These are phyloP conservation scores for Aurantiochytrium sp. DNA, from an alignment of 108 stramenopile species.

Conservation along the genomic window DNA sequence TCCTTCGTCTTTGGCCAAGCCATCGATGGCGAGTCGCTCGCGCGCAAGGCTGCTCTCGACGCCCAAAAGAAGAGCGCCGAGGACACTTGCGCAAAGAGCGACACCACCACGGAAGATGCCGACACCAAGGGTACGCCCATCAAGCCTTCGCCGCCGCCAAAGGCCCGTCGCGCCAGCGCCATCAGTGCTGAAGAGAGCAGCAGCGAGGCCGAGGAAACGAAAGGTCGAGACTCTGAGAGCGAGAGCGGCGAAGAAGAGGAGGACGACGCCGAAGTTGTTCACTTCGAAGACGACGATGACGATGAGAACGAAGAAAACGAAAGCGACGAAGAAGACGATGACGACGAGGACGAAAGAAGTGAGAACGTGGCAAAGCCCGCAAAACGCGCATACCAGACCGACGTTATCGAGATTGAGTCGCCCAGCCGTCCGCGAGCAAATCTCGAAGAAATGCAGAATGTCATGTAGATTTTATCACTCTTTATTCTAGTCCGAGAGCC, in stretches of 20 bases:
- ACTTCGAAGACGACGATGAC: neutral
- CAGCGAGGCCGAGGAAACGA: neutral
- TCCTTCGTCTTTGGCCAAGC: constrained; percentile 20
- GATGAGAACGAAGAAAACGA: neutral
- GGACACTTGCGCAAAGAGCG: neutral
- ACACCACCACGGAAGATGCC: neutral
- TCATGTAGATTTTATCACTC: no score
- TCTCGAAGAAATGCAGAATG: no score
- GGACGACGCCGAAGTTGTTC: neutral
- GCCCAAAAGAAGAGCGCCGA: neutral
- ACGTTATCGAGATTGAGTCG: no score
- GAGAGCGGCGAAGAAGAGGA: neutral
- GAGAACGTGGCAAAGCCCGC: no score
- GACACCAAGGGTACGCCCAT: neutral
- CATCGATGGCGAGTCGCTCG: constrained; percentile 18
- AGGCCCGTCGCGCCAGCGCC: neutral
- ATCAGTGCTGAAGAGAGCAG: neutral
- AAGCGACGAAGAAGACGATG: neutral
- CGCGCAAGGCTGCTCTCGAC: neutral
- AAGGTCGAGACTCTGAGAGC: neutral
- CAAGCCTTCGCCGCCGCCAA: neutral
- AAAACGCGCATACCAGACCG: no score
- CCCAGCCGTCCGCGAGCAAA: no score
- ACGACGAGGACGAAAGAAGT: neutral
- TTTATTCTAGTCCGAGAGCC: no score